A percentile compares a stretch with the other conserved stretches of the same genome.
Conservation (phyloP, 495 filamentous ascomycete genomes). For the Aspergillus hancockii region DNA sequence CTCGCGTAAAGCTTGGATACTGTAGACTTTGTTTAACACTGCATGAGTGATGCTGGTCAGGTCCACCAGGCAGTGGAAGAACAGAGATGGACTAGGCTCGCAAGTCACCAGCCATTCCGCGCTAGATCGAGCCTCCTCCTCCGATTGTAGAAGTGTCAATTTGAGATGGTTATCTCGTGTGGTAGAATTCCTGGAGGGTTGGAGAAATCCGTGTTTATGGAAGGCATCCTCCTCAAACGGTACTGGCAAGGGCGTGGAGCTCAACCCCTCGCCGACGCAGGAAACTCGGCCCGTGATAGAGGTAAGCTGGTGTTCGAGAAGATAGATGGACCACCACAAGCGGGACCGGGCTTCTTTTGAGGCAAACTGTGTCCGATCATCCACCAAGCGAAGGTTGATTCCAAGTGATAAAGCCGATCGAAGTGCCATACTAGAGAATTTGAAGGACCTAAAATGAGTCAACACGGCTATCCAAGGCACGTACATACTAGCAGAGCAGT, state of each 20-base stretch:
- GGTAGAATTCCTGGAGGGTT: slow-evolving; percentile 24
- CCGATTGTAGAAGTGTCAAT: slow-evolving; percentile 33
- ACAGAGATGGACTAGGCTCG: slow-evolving; percentile 39
- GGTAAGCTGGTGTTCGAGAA: slow-evolving; percentile 57
- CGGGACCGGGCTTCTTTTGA: slow-evolving; percentile 61
- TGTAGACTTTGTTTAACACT: slow-evolving; percentile 56
- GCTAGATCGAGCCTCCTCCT: slow-evolving; percentile 14
- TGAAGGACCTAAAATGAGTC: slow-evolving; percentile 55
- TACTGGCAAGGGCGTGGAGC: slow-evolving; percentile 53
- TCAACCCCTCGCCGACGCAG: slow-evolving; percentile 53
- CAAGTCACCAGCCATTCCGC: slow-evolving; percentile 29
- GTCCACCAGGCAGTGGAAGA: slow-evolving; percentile 48
- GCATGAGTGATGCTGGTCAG: slow-evolving; percentile 53
- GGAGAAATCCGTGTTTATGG: slow-evolving; percentile 18
- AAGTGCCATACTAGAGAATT: slow-evolving; percentile 58
- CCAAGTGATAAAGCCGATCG: slow-evolving; percentile 59
- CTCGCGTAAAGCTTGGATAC: slow-evolving; percentile 50
- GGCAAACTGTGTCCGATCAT: slow-evolving; percentile 41
- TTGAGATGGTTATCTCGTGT: slow-evolving; percentile 30
- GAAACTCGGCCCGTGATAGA: slow-evolving; percentile 63
- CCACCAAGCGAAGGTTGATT: slow-evolving; percentile 60
- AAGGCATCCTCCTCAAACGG: slow-evolving; percentile 55
- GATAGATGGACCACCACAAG: slow-evolving; percentile 66
- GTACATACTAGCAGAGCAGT: background rate
- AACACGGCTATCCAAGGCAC: background rate